Percentiles rank a stretch among this genome's conserved stretches.
Evolutionary conservation across 2,329 filamentous ascomycete species (phyloP).

Genomic region (Decorospora gaudefroyi): DNA sequence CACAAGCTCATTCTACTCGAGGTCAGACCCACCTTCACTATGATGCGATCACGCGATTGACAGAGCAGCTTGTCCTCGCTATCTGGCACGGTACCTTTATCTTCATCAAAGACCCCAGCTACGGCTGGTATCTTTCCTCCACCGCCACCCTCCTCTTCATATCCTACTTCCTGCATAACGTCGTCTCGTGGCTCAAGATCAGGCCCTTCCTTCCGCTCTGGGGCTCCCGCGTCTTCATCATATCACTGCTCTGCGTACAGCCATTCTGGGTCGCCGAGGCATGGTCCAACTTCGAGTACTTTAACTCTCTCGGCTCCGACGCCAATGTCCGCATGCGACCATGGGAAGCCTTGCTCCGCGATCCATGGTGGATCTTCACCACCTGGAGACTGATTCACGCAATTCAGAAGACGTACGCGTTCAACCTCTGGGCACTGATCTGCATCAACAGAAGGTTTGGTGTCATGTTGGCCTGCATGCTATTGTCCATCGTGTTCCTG

Average conservation of each 20-base stretch:
- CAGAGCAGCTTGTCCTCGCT: constrained; percentile 39
- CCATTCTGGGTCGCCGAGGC: constrained; percentile 45
- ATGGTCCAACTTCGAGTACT: constrained; percentile 46
- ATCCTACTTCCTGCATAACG: constrained; percentile 45
- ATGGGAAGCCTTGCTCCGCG: constrained; percentile 40
- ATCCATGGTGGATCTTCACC: constrained; percentile 47
- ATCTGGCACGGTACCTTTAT: constrained; percentile 47
- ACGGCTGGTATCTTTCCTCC: constrained; percentile 44
- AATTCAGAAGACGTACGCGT: constrained; percentile 43
- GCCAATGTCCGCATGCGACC: constrained; percentile 38
- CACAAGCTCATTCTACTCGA: constrained; percentile 46
- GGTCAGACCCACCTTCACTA: constrained; percentile 12
- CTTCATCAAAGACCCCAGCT: constrained; percentile 37
- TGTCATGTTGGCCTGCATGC: constrained; percentile 44
- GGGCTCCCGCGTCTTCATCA: constrained; percentile 43
- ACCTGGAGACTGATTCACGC: constrained; percentile 40
- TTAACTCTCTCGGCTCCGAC: constrained; percentile 39
- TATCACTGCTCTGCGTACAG: constrained; percentile 38
- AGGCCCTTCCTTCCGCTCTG: constrained; percentile 41
- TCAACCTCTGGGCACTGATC: constrained; percentile 32
- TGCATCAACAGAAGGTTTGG: constrained; percentile 40
- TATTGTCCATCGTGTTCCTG: constrained; percentile 39
- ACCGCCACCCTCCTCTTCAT: constrained; percentile 45
- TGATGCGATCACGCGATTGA: constrained; percentile 11
- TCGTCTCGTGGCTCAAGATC: constrained; percentile 46